Evolutionary conservation across 176 grass and related monocot genomes (phyloP).

Genomic region (Olyra latifolia): DNA sequence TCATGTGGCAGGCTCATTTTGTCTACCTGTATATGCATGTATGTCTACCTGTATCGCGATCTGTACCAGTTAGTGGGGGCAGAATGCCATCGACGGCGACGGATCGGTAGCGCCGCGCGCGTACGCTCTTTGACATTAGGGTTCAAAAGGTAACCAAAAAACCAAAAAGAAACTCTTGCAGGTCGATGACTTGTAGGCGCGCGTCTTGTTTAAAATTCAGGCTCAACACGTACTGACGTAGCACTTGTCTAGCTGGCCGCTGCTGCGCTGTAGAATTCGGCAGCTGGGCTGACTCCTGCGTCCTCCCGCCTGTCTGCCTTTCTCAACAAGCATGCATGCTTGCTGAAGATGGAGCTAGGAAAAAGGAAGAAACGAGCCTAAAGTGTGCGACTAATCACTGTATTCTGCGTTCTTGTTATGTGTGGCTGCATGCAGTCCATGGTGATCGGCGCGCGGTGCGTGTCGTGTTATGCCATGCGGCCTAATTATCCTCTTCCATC

Average conservation of each 20-base stretch:
- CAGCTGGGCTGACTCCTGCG: conserved; percentile 34
- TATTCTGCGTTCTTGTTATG: not conserved
- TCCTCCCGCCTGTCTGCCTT: not conserved
- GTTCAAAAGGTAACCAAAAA: conserved; percentile 38
- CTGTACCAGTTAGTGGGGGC: conserved; percentile 63
- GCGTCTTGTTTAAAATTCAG: not conserved
- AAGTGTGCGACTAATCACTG: conserved; percentile 11
- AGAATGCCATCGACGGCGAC: conserved; percentile 66
- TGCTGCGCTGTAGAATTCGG: conserved; percentile 29
- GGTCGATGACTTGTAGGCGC: not conserved
- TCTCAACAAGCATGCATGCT: not conserved
- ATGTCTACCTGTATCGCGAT: conserved; percentile 2
- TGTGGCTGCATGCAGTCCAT: not conserved
- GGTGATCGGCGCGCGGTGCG: not conserved
- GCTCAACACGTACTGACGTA: conserved; percentile 1
- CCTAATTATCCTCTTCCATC: conserved; percentile 31
- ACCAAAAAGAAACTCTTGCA: not conserved
- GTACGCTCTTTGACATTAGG: conserved; percentile 39
- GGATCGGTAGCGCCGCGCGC: not conserved
- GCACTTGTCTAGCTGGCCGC: conserved; percentile 6
- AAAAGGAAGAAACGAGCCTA: not conserved
- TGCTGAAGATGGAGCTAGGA: not conserved
- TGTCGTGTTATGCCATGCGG: conserved; percentile 43
- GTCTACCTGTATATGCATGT: too few species aligned
- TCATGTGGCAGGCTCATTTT: too few species aligned